phyloP scores from a whole-genome alignment of 306 rosid genomes.

The Leucaena leucocephala region DNA sequence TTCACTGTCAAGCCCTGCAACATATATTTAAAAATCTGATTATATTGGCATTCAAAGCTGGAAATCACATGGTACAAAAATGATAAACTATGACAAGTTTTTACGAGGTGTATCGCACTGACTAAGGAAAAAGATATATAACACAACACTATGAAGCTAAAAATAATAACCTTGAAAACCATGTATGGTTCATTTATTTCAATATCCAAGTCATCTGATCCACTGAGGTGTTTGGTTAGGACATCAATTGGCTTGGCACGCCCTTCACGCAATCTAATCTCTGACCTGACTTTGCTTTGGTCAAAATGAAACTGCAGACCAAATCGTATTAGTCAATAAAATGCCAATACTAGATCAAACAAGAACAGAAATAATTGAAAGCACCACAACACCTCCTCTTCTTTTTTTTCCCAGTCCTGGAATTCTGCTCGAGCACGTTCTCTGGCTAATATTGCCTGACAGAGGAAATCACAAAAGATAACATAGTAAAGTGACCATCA shows the following conservation, averaged over 20 bases:
- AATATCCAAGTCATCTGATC: conserved; percentile 83
- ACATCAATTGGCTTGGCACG: conserved; percentile 93
- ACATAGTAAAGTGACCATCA: conserved; percentile 13
- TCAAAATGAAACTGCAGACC: conserved; percentile 88
- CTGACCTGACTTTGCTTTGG: conserved; percentile 96
- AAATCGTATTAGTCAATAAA: conserved; percentile 35
- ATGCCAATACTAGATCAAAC: conserved; percentile 24
- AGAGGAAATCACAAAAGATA: conserved; percentile 25
- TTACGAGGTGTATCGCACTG: neutral
- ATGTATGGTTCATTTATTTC: conserved; percentile 90
- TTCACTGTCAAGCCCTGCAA: conserved; percentile 92
- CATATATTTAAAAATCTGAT: conserved; percentile 34
- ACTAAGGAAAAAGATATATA: conserved; percentile 9
- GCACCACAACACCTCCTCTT: conserved; percentile 84
- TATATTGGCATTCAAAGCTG: conserved; percentile 15
- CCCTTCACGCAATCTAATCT: conserved; percentile 97
- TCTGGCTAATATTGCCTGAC: conserved; percentile 89
- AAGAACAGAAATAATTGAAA: conserved; percentile 15
- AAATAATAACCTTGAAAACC: conserved; percentile 81
- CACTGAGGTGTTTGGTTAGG: conserved; percentile 81
- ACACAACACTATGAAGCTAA: conserved; percentile 3
- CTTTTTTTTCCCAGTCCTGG: conserved; percentile 99
- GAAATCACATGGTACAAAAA: neutral
- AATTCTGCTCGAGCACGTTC: conserved; percentile 98
- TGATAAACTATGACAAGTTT: neutral